These are phyloP conservation scores for Salix caprea DNA, from an alignment of 345 rosid genomes.

Conservation along the genomic window DNA sequence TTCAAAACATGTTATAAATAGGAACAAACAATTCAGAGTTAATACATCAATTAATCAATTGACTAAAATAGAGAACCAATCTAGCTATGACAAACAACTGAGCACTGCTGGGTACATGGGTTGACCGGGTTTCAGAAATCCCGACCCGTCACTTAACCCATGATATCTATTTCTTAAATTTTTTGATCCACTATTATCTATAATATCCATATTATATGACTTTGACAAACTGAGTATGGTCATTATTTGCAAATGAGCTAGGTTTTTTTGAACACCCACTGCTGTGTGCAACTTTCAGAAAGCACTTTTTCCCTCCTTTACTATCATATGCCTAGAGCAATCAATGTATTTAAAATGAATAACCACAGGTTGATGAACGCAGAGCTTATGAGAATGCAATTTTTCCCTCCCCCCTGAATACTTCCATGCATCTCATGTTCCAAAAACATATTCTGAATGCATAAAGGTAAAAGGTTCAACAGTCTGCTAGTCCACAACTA, in stretches of 20 bases:
- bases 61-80: too few species aligned
- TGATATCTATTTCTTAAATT: too few species aligned
- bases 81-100: too few species aligned
- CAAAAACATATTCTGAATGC: background rate
- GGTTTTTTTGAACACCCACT: background rate
- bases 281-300: background rate
- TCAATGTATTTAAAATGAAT: background rate
- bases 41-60: too few species aligned
- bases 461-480: background rate
- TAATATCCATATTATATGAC: background rate
- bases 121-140: too few species aligned
- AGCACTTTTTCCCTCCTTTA: background rate
- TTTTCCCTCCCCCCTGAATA: background rate
- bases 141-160: too few species aligned
- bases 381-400: background rate
- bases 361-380: background rate
- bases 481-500: background rate
- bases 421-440: background rate
- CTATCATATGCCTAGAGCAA: background rate
- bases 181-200: background rate
- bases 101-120: too few species aligned
- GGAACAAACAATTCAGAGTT: too few species aligned
- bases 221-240: background rate
- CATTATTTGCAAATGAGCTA: too few species aligned
- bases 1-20: too few species aligned